These are phyloP conservation scores for Fraxinus excelsior DNA, from an alignment of 257 asterid species.

Conservation along the genomic window DNA sequence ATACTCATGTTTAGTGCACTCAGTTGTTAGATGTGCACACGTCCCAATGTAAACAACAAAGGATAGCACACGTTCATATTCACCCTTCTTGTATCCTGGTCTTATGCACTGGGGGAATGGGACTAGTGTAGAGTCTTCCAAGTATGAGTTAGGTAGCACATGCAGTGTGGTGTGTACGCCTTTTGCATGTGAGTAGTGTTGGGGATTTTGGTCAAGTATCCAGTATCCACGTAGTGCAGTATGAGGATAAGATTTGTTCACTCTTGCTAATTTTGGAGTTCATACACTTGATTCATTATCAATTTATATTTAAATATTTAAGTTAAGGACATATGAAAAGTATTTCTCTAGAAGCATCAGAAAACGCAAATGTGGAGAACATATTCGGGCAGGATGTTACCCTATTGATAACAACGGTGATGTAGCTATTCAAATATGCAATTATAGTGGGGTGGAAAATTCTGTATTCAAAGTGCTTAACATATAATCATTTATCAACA, in stretches of 20 bases:
- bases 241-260: background rate
- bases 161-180: no score
- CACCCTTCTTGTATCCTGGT: no score
- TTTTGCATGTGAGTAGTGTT: no score
- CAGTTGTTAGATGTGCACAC: background rate
- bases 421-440: background rate
- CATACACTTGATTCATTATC: background rate
- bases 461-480: background rate
- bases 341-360: background rate
- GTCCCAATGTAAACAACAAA: no score
- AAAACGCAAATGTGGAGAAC: background rate
- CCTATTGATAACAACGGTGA: background rate
- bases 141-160: no score
- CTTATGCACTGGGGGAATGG: no score
- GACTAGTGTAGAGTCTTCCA: no score
- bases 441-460: background rate
- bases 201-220: no score
- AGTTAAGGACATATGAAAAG: background rate
- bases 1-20: background rate
- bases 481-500: background rate
- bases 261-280: background rate
- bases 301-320: background rate
- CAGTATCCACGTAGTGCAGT: no score
- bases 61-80: no score
- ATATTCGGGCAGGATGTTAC: background rate